phyloP scores from a whole-genome alignment of 2,329 filamentous ascomycete genomes.

The Sclerotinia borealis region DNA sequence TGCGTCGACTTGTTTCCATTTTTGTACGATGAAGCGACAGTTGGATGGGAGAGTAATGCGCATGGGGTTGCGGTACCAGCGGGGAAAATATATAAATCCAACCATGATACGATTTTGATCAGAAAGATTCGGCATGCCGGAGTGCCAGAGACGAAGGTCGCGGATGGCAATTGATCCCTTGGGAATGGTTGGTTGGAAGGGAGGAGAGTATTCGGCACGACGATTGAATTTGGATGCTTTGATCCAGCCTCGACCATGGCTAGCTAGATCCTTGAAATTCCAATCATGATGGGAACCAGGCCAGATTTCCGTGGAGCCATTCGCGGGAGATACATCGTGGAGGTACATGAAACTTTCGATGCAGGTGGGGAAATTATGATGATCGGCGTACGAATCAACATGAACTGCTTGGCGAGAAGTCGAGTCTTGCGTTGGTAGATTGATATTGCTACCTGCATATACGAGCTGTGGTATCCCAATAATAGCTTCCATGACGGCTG shows the following conservation, averaged over 20 bases:
- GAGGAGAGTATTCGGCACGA: slow-evolving; percentile 10
- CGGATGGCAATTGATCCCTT: slow-evolving; percentile 15
- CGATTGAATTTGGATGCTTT: slow-evolving; percentile 31
- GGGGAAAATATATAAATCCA: slow-evolving; percentile 28
- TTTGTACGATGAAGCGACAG: not conserved
- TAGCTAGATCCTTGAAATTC: not conserved
- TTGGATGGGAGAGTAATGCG: not conserved
- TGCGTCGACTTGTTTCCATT: slow-evolving; percentile 3
- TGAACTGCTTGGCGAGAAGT: slow-evolving; percentile 48
- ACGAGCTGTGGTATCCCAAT: slow-evolving; percentile 34
- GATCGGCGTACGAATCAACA: slow-evolving; percentile 51
- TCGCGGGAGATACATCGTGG: slow-evolving; percentile 38
- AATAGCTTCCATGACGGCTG: slow-evolving; percentile 30
- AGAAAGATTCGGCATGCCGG: slow-evolving; percentile 52
- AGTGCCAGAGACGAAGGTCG: slow-evolving; percentile 36
- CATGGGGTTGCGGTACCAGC: slow-evolving; percentile 13
- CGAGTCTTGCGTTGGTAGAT: slow-evolving; percentile 21
- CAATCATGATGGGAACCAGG: slow-evolving; percentile 38
- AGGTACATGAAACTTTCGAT: slow-evolving; percentile 43
- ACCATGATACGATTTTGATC: slow-evolving; percentile 48
- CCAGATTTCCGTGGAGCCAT: slow-evolving; percentile 47
- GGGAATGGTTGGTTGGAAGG: slow-evolving; percentile 8
- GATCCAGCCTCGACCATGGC: slow-evolving; percentile 11
- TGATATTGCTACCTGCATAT: slow-evolving; percentile 33
- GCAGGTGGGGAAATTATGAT: slow-evolving; percentile 44